Evolutionary conservation across 2,329 filamentous ascomycete species (phyloP), one percentile per base, ranked within the genome.

Genomic region (Paecilomyces niveus): DNA sequence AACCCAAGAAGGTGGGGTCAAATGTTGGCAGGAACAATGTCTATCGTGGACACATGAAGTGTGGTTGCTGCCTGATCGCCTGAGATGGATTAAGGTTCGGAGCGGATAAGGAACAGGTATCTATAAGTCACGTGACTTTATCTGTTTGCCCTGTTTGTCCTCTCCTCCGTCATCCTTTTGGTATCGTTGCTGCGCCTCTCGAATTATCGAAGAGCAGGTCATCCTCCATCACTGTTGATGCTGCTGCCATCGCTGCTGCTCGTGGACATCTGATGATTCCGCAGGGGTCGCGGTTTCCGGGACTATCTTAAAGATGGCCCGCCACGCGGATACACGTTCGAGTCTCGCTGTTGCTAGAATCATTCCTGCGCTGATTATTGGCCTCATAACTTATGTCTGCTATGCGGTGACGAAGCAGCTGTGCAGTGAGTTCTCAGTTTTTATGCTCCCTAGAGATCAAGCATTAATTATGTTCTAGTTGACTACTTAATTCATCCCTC

Each of bases 341-440:
- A 85, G 85, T 71, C 75, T 82, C 66, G 84, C 81, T 73, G 80
- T 83, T 54, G 84, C 86, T 55, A 81, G 87, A 59, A 74, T 88
- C 58, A 85, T 96, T 58, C 92, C 92, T 3, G 64, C 86, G 45
- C 70, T 93, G 55, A 82, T 96, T 49, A 73, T 85, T 33, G 86
- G 81, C 31, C 79, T 84, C 39, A 81, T 90, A 61, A 85, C 80
- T 39, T 91, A 90, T 72, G 84, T 84, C 21, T 88, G 85, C 33
- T 96, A 89, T 75, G 85, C 86, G 13, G 72, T 92, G 54, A 84
- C 89, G 54, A 85, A 82, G 62, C 81, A 81, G 53, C 74, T 92
- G 61, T 89, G 87, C 70, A 78, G 89, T 92, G 73, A 69, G 87
- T 78, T 59, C 54, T 50, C 35, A 51, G 54, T 33, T 24, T 51